Percentiles rank a stretch among this genome's conserved stretches.
phyloP scores from a whole-genome alignment of 108 stramenopile genomes.

The Phaeodactylum tricornutum region DNA sequence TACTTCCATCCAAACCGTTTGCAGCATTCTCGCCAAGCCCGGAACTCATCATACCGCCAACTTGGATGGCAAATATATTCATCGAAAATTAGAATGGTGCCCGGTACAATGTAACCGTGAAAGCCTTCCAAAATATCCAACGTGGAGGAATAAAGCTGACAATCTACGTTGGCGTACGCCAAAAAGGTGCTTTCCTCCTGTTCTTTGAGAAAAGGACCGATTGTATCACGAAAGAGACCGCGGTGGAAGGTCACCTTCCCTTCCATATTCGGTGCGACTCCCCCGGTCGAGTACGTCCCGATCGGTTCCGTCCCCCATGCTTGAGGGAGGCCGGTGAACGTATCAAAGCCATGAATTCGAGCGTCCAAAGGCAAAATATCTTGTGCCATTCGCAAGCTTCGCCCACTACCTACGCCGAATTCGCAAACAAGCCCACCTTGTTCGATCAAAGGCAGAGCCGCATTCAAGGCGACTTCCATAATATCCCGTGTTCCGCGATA shows the following conservation, averaged over 20 bases:
- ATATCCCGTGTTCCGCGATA: slow-evolving; percentile 75
- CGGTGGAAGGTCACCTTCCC: slow-evolving; percentile 63
- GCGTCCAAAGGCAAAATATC: slow-evolving; percentile 67
- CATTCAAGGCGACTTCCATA: slow-evolving; percentile 69
- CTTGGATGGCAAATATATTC: slow-evolving; percentile 77
- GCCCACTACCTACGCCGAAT: slow-evolving; percentile 77
- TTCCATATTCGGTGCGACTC: slow-evolving; percentile 51
- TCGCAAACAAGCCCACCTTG: slow-evolving; percentile 72
- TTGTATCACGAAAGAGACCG: slow-evolving; percentile 74
- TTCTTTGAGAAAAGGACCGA: slow-evolving; percentile 43
- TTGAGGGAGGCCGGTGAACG: slow-evolving; percentile 80
- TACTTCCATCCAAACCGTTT: slow-evolving; percentile 85
- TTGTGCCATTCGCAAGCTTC: slow-evolving; percentile 69
- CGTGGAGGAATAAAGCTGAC: slow-evolving; percentile 69
- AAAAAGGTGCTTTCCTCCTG: slow-evolving; percentile 37
- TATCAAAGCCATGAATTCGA: slow-evolving; percentile 79
- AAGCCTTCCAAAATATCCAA: slow-evolving; percentile 73
- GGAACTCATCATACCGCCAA: slow-evolving; percentile 82
- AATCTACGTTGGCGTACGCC: slow-evolving; percentile 85
- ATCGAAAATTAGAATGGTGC: slow-evolving; percentile 77
- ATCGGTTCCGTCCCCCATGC: slow-evolving; percentile 74
- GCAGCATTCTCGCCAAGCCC: slow-evolving; percentile 78
- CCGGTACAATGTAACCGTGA: slow-evolving; percentile 60
- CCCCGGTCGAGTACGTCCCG: slow-evolving; percentile 73
- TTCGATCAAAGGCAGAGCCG: slow-evolving; percentile 59